These are phyloP conservation scores for Aegilops longissima DNA, from an alignment of 176 grass and related monocot genomes.

Conservation along the genomic window DNA sequence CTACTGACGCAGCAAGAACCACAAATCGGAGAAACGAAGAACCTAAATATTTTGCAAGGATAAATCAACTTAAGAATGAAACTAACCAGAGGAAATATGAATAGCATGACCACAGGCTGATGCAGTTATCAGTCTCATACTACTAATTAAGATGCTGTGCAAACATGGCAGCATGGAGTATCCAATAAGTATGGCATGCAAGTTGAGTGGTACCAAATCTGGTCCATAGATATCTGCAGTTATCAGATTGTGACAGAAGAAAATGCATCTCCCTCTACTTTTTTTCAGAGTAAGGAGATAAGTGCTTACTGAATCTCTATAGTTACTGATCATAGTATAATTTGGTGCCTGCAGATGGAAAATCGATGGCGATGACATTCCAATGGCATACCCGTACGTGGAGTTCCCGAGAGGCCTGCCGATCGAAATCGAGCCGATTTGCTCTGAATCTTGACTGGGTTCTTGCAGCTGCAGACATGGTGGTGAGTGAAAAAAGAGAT, in stretches of 20 bases:
- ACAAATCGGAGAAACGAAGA: background rate
- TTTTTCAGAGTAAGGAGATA: background rate
- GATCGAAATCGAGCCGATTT: conserved; percentile 59
- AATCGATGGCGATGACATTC: conserved; percentile 64
- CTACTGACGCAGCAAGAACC: background rate
- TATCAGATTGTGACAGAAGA: conserved; percentile 10
- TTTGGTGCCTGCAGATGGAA: conserved; percentile 51
- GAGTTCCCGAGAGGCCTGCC: conserved; percentile 80
- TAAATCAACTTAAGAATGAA: conserved; percentile 6
- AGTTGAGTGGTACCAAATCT: conserved; percentile 27
- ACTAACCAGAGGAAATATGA: background rate
- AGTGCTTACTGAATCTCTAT: background rate
- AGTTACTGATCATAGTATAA: background rate
- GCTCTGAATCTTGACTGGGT: conserved; percentile 17
- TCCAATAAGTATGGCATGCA: conserved; percentile 25
- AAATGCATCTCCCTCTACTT: background rate
- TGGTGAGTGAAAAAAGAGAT: background rate
- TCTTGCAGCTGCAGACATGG: background rate
- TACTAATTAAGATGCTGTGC: background rate
- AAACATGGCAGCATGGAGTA: conserved; percentile 37
- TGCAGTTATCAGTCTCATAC: background rate
- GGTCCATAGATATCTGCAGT: background rate
- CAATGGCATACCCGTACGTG: conserved; percentile 82
- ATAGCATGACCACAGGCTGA: background rate
- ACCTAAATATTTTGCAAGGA: background rate